Conservation (phyloP, 306 rosid genomes). For the Vigna hirtella region DNA sequence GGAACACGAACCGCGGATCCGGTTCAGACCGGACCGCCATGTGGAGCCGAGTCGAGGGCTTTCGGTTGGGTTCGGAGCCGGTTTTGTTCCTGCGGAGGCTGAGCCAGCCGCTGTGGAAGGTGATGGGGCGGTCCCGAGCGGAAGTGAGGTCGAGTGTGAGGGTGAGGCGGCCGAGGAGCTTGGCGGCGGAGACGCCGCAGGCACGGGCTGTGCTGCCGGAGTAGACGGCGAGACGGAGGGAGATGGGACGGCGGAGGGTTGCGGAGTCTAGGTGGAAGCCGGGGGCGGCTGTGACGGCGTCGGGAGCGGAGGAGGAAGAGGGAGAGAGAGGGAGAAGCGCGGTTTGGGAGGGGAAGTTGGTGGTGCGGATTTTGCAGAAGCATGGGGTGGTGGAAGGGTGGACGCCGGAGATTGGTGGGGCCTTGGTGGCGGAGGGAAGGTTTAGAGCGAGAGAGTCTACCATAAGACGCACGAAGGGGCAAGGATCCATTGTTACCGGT, state of each 20-base stretch:
- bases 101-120: slow-evolving; percentile 79
- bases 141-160: slow-evolving; percentile 49
- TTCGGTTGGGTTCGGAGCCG: slow-evolving; percentile 44
- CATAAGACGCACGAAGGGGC: slow-evolving; percentile 75
- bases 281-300: slow-evolving; percentile 55
- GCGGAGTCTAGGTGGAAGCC: slow-evolving; percentile 72
- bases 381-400: slow-evolving; percentile 93
- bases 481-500: slow-evolving; percentile 66
- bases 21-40: slow-evolving; percentile 76
- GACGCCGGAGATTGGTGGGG: slow-evolving; percentile 60
- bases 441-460: slow-evolving; percentile 72
- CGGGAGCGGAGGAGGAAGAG: slow-evolving; percentile 47
- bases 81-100: slow-evolving; percentile 52
- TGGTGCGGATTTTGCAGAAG: slow-evolving; percentile 69
- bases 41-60: slow-evolving; percentile 63
- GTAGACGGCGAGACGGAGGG: slow-evolving; percentile 65
- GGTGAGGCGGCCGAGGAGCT: slow-evolving; percentile 69
- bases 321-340: slow-evolving; percentile 70
- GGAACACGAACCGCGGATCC: slow-evolving; percentile 86
- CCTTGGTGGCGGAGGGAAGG: slow-evolving; percentile 65
- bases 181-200: slow-evolving; percentile 66
- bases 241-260: slow-evolving; percentile 57
- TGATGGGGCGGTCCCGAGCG: slow-evolving; percentile 41
- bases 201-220: slow-evolving; percentile 74
- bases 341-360: slow-evolving; percentile 65